These are phyloP conservation scores for Spatholobus suberectus DNA, from an alignment of 306 rosid genomes.

Conservation along the genomic window DNA sequence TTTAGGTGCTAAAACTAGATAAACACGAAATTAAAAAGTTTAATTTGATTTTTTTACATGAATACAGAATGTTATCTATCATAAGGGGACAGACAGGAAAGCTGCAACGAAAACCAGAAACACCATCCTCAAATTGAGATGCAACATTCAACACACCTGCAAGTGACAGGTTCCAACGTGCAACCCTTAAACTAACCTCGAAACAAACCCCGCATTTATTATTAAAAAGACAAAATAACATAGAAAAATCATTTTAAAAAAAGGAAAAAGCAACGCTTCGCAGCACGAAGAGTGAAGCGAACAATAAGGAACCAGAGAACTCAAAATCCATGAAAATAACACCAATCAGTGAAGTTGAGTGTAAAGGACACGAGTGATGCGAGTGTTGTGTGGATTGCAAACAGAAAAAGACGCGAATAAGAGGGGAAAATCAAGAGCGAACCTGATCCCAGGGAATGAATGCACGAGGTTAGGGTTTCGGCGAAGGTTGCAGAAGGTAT, in stretches of 20 bases:
- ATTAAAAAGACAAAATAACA: neutral
- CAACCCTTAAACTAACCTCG: constrained; percentile 24
- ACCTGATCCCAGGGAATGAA: constrained; percentile 46
- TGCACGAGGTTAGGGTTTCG: constrained; percentile 43
- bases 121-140: neutral
- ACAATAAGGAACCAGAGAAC: neutral
- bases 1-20: neutral
- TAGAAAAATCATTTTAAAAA: neutral
- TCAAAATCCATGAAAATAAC: neutral
- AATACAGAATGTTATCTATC: neutral
- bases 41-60: neutral
- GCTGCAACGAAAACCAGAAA: neutral
- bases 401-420: neutral
- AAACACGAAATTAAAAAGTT: neutral
- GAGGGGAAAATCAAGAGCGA: neutral
- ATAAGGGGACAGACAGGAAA: neutral
- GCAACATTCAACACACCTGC: neutral
- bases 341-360: constrained; percentile 9
- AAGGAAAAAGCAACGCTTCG: neutral
- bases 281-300: neutral
- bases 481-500: neutral
- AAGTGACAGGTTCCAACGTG: constrained; percentile 4
- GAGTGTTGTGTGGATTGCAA: neutral
- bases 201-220: constrained; percentile 31
- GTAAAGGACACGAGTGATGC: neutral